Conservation (phyloP, 2,329 filamentous ascomycete genomes). For the Ophiostoma angusticollis region DNA sequence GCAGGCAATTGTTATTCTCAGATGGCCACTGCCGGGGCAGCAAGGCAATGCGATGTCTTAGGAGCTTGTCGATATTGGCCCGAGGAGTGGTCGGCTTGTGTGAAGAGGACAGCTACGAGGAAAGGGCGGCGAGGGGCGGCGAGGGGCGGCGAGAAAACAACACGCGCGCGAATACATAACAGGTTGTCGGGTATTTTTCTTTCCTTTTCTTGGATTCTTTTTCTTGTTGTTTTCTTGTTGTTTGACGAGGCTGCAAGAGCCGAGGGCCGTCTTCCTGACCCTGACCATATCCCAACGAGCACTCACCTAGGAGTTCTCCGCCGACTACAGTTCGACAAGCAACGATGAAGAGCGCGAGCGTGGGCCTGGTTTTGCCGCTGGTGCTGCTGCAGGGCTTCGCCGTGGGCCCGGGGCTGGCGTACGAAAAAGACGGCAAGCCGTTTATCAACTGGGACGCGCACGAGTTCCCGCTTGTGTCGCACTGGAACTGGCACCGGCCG, state of each 20-base stretch:
- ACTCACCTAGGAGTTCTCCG: too few species aligned
- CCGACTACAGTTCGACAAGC: too few species aligned
- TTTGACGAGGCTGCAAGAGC: too few species aligned
- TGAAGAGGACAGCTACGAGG: slow-evolving; percentile 2
- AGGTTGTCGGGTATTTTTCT: not conserved
- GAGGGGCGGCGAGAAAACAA: too few species aligned
- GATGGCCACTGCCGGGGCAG: slow-evolving; percentile 1
- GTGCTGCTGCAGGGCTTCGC: not conserved
- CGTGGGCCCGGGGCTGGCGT: not conserved
- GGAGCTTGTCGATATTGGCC: not conserved
- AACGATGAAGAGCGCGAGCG: not conserved
- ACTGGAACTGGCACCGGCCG: slow-evolving; percentile 20
- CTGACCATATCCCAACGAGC: too few species aligned
- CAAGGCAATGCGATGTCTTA: not conserved
- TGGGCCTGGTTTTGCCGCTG: not conserved
- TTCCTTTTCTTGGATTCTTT: not conserved
- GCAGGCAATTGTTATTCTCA: too few species aligned
- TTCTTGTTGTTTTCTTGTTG: not conserved
- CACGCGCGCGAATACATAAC: not conserved
- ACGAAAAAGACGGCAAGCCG: slow-evolving; percentile 7
- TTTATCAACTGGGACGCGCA: slow-evolving; percentile 20
- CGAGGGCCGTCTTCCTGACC: too few species aligned
- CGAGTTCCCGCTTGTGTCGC: slow-evolving; percentile 17
- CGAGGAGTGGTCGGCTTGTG: not conserved
- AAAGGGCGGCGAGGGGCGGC: too few species aligned